A percentile compares a stretch with the other conserved stretches of the same genome.
phyloP scores from a whole-genome alignment of 768 basidiomycete genomes.

The Termitomyces sp. region DNA sequence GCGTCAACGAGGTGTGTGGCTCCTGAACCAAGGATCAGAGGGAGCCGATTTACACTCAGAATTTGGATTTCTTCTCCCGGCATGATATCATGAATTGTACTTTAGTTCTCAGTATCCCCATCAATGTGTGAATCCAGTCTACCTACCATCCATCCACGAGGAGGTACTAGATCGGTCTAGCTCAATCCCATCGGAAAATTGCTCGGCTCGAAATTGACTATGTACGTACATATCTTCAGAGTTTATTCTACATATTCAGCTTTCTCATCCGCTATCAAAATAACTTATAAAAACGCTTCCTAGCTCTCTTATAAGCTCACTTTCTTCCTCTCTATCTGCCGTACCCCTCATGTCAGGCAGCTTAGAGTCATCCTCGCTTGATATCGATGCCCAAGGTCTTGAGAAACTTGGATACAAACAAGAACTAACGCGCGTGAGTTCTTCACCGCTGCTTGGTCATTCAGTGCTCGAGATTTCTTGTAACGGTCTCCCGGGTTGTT shows the following conservation, averaged over 20 bases:
- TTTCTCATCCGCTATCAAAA: background rate
- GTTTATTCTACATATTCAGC: background rate
- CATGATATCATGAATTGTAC: no score
- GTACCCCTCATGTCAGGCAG: constrained; percentile 1
- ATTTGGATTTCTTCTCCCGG: no score
- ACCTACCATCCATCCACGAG: background rate
- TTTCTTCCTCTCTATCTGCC: background rate
- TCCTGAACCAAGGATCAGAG: no score
- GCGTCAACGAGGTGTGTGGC: no score
- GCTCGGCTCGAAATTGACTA: no score
- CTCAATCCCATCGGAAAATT: background rate
- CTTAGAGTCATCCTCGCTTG: background rate
- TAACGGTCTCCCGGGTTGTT: constrained; percentile 42
- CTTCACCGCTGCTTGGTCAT: background rate
- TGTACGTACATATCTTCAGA: no score
- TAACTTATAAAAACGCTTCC: background rate
- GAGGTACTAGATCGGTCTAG: background rate
- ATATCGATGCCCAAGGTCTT: constrained; percentile 26
- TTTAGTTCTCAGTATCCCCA: no score
- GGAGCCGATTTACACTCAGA: no score
- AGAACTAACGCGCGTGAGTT: constrained; percentile 45
- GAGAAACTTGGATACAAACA: constrained; percentile 52
- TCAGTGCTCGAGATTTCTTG: background rate
- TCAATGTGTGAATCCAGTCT: no score
- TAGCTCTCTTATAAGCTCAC: background rate